Conservation (phyloP, 176 grass and related monocot genomes). For the Oryza meridionalis region DNA sequence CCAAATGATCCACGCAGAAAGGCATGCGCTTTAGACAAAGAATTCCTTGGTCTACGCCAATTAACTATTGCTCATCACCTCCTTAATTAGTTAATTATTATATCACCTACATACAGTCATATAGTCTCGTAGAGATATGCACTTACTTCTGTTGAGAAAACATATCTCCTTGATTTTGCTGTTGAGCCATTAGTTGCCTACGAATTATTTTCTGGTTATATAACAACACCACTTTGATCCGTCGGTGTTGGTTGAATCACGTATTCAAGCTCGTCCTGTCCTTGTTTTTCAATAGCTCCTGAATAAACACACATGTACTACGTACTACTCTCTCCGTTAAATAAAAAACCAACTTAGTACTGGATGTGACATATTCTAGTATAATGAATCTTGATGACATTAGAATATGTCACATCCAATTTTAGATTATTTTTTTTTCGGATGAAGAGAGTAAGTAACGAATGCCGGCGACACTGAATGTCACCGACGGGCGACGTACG, state of each 20-base stretch:
- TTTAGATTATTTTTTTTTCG: too few species aligned
- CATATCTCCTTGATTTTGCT: conserved; percentile 13
- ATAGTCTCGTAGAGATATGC: background rate
- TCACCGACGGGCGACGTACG: background rate
- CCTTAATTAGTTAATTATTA: too few species aligned
- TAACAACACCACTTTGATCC: background rate
- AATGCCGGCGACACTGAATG: conserved; percentile 8
- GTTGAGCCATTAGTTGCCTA: conserved; percentile 2
- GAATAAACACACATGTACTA: background rate
- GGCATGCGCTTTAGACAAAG: background rate
- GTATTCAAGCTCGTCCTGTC: background rate
- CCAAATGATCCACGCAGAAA: background rate
- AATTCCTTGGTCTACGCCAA: background rate
- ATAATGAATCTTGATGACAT: too few species aligned
- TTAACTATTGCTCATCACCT: background rate
- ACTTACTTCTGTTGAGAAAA: conserved; percentile 2
- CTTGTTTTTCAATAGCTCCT: background rate
- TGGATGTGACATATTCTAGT: too few species aligned
- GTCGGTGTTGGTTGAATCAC: background rate
- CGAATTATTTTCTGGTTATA: background rate
- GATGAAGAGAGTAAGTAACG: too few species aligned
- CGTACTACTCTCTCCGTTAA: too few species aligned
- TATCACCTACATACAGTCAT: background rate
- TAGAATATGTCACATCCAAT: too few species aligned
- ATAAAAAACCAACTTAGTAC: too few species aligned